These are phyloP conservation scores for Camellia japonica DNA, from an alignment of 148 eudicot species.

Conservation along the genomic window DNA sequence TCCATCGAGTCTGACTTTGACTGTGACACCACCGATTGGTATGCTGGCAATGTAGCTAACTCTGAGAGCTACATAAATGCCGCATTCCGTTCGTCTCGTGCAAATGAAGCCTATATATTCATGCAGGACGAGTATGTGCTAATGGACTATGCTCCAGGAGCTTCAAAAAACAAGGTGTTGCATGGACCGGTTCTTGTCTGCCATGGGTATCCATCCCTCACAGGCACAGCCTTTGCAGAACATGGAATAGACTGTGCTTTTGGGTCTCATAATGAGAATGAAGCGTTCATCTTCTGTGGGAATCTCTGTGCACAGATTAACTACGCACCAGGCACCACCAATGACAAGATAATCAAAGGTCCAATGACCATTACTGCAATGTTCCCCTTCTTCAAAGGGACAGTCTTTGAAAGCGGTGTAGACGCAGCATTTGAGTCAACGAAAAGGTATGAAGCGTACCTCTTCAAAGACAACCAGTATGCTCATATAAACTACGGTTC, in stretches of 20 bases:
- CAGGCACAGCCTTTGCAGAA: neutral
- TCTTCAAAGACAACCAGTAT: neutral
- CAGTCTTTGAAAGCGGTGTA: neutral
- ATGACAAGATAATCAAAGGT: constrained; percentile 7
- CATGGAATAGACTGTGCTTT: neutral
- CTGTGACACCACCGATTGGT: neutral
- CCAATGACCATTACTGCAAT: neutral
- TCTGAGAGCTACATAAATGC: constrained; percentile 1
- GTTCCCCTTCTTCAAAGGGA: neutral
- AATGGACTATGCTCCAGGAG: too few relatives aligned
- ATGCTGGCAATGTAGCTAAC: neutral
- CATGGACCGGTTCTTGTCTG: too few relatives aligned
- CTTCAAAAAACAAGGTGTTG: too few relatives aligned
- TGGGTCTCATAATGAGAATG: neutral
- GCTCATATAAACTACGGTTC: neutral
- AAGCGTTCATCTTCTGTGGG: too few relatives aligned
- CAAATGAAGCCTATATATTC: constrained; percentile 6
- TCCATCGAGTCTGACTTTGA: too few relatives aligned
- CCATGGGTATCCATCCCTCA: neutral
- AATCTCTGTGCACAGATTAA: too few relatives aligned
- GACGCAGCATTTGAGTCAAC: neutral
- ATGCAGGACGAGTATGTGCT: constrained; percentile 14
- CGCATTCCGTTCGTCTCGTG: constrained; percentile 2
- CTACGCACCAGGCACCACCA: neutral
- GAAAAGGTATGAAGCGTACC: neutral